These are phyloP conservation scores for Ophiostoma tasmaniense DNA, from an alignment of 2,329 filamentous ascomycete species.

Conservation along the genomic window DNA sequence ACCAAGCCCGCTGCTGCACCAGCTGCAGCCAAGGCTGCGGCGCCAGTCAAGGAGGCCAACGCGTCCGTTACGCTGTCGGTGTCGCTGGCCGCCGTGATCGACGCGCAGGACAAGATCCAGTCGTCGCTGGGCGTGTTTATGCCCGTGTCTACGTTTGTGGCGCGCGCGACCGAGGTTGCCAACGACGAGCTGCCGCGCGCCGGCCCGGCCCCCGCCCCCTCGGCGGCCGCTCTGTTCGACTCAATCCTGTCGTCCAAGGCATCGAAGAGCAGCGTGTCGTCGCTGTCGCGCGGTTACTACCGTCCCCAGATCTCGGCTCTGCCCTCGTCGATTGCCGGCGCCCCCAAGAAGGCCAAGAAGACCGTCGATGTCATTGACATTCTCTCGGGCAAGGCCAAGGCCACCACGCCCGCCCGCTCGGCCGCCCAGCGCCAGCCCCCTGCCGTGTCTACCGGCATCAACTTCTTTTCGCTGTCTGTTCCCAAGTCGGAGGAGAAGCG, in stretches of 20 bases:
- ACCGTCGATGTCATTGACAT: conserved; percentile 72
- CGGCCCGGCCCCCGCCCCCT: conserved; percentile 50
- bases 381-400: conserved; percentile 24
- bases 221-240: conserved; percentile 79
- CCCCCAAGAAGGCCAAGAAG: conserved; percentile 14
- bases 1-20: conserved; percentile 22
- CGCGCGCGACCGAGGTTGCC: conserved; percentile 74
- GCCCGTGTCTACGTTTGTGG: conserved; percentile 78
- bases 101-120: conserved; percentile 73
- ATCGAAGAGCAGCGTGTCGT: not conserved
- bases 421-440: conserved; percentile 22
- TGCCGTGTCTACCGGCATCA: conserved; percentile 49
- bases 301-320: conserved; percentile 61
- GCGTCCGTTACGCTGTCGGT: conserved; percentile 62
- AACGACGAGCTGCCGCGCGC: conserved; percentile 75
- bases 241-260: conserved; percentile 62
- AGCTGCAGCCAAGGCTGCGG: conserved; percentile 26
- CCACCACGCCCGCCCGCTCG: conserved; percentile 12
- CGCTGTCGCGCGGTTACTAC: conserved; percentile 52
- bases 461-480: conserved; percentile 76
- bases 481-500: conserved; percentile 72
- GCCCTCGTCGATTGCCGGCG: conserved; percentile 31
- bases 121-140: conserved; percentile 69
- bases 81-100: conserved; percentile 68
- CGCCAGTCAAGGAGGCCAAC: conserved; percentile 27